These are phyloP conservation scores for Mortierella sp. DNA, from an alignment of 371 early-diverging fungal species.

Conservation along the genomic window DNA sequence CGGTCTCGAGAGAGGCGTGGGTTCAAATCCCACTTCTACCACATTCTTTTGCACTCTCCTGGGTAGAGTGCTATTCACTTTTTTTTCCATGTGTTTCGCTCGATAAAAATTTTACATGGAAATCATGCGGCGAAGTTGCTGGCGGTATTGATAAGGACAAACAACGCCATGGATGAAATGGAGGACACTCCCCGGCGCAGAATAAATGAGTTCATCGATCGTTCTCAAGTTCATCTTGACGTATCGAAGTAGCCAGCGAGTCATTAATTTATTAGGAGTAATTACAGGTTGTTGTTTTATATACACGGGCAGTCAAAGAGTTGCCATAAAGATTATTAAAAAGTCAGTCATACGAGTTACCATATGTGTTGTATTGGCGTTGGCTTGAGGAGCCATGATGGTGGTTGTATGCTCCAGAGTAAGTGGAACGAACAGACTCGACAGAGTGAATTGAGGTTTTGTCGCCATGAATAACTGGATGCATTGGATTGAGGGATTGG, in stretches of 20 bases:
- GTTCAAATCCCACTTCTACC: conserved; percentile 4
- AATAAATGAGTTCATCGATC: no score
- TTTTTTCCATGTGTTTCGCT: no score
- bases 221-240: no score
- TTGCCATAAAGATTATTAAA: no score
- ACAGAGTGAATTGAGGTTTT: conserved; percentile 27
- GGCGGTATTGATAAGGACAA: not conserved
- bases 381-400: conserved; percentile 5
- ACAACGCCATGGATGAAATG: not conserved
- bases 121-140: no score
- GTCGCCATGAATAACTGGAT: not conserved
- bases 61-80: no score
- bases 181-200: no score
- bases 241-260: no score
- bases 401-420: conserved; percentile 4
- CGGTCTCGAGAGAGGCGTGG: conserved; percentile 3
- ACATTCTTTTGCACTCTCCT: not conserved
- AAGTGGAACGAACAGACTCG: conserved; percentile 12
- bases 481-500: not conserved
- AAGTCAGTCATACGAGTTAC: not conserved
- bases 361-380: not conserved
- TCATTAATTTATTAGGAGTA: no score
- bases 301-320: no score
- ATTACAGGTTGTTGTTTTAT: no score
- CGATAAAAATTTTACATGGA: no score